Evolutionary conservation across 1,284 basidiomycete species (phyloP).

Genomic region (Ustilago esculenta): DNA sequence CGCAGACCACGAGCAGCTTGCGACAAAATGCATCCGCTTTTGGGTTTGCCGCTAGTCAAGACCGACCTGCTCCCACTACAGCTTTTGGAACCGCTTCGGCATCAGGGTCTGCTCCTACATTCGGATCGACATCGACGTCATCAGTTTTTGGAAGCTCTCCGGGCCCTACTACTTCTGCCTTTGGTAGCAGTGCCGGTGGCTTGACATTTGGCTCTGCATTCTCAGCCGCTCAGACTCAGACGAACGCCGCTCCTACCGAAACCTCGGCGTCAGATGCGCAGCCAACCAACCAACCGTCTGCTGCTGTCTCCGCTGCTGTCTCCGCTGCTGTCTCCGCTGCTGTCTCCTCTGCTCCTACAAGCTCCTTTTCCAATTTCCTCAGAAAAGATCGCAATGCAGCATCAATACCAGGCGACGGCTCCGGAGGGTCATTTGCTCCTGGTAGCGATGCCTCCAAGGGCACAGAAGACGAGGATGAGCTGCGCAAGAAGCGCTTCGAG

Average conservation of each 20-base stretch:
- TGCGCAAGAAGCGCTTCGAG: constrained; percentile 51
- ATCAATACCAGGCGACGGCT: constrained; percentile 19
- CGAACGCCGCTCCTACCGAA: neutral
- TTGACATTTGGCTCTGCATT: constrained; percentile 14
- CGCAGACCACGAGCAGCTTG: constrained; percentile 5
- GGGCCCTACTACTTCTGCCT: constrained; percentile 10
- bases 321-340: constrained; percentile 1
- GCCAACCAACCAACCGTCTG: neutral
- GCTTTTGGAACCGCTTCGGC: constrained; percentile 7
- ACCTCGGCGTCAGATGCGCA: neutral
- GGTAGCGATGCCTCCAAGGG: neutral
- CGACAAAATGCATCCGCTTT: constrained; percentile 16
- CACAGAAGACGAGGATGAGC: constrained; percentile 39
- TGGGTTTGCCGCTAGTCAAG: neutral
- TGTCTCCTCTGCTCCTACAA: constrained; percentile 16
- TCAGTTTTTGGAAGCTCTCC: constrained; percentile 16
- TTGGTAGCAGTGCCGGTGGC: neutral
- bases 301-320: constrained; percentile 1
- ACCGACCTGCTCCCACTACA: neutral
- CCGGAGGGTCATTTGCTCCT: neutral
- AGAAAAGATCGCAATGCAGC: constrained; percentile 37
- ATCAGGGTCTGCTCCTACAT: neutral
- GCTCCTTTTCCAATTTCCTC: constrained; percentile 47
- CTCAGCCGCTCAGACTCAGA: constrained; percentile 4
- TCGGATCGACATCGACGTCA: constrained; percentile 5